Evolutionary conservation across 495 filamentous ascomycete species (phyloP), one percentile per base, ranked within the genome.

Genomic region (Neurospora sp.): DNA sequence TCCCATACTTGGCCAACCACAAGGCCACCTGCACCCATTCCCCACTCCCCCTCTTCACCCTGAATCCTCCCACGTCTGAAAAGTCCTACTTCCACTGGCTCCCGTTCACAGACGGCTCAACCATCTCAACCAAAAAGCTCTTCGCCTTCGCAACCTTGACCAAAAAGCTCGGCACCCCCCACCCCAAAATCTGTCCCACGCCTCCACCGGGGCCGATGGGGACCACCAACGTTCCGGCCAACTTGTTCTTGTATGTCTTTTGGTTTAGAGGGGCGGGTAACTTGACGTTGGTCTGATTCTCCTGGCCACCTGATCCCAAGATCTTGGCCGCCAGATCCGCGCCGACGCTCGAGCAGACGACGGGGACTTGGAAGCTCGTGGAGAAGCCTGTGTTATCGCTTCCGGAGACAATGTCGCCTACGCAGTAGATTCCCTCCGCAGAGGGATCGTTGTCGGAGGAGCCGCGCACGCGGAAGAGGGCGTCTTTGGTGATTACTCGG

Each of bases 111-210:
- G 42, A 19, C 70, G 70, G 70, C 39, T 71, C 70, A 11, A 39
- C 71, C 10, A 17, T 39, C 28, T 74, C 76, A 38, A 80, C 31
- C 73, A 82, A 82, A 69, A 88, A 90, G 71, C 86, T 84, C 73
- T 86, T 83, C 13, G 87, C 88, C 79, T 91, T 91, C 24, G 88
- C 76, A 72, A 85, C 71, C 82, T 85, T 88, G 3, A 87, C 85
- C 72, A 88, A 43, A 43, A 83, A 83, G 19, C 88, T 85, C 39
- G 88, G 89, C 70, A 89, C 7, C 71, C 74, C 76, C 75, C 78
- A 88, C 1, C 88, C 87, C 38, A 82, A 78, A 2, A 85, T 74
- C 38, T 84, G 81, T 6, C 86, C 89, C 11, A 90, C 86, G 6
- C 88, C 88, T 69, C 83, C 84, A 42, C 77, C 82, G 43, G 75